Evolutionary conservation across 257 asterid species (phyloP).

Genomic region (Salvia splendens): DNA sequence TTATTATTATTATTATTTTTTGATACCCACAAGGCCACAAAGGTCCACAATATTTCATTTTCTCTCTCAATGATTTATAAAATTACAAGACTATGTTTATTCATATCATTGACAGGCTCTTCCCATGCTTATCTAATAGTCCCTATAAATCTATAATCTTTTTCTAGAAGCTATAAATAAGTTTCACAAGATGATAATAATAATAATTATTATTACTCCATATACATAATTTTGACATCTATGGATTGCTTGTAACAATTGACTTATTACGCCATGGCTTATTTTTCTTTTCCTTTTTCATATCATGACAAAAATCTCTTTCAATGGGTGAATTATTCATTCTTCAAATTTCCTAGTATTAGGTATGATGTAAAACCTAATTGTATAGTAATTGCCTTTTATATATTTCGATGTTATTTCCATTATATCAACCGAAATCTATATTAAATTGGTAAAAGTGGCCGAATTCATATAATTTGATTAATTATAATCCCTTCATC

Average conservation of each 20-base stretch:
- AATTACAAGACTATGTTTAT: conserved; percentile 19
- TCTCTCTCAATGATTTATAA: conserved; percentile 27
- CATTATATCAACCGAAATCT: no score
- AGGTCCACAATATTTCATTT: conserved; percentile 31
- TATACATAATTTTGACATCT: neutral
- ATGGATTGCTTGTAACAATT: conserved; percentile 14
- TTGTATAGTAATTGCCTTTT: no score
- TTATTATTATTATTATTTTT: no score
- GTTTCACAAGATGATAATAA: neutral
- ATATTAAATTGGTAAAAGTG: no score
- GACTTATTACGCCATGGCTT: neutral
- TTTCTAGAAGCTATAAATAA: conserved; percentile 16
- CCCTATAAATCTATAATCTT: no score
- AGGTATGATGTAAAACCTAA: conserved; percentile 14
- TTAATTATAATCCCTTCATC: no score
- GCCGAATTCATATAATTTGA: no score
- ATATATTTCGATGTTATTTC: no score
- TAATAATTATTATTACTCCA: neutral
- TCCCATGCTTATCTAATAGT: conserved; percentile 37
- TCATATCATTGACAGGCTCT: conserved; percentile 30
- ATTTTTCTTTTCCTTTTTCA: neutral
- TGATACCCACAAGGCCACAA: conserved; percentile 33
- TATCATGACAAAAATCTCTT: conserved; percentile 27
- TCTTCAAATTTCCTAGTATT: conserved; percentile 19
- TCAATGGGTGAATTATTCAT: conserved; percentile 12